Evolutionary conservation across 208 protist genomes (phyloP), one percentile per base, ranked within the genome.

Genomic region (Crithidia acanthocephali): DNA sequence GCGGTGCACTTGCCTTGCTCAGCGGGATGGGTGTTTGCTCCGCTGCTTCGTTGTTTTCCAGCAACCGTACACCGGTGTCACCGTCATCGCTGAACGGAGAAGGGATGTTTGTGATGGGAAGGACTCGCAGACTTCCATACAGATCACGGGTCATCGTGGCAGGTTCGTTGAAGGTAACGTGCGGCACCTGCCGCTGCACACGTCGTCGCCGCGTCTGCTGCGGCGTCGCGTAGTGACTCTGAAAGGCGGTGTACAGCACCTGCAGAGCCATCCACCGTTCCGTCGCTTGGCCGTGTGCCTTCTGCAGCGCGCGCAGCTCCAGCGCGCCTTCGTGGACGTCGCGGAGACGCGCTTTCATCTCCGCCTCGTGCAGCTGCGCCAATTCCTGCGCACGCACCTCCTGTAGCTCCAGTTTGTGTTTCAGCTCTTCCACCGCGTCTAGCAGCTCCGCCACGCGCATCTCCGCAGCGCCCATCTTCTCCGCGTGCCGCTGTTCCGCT

Each of bases 251-350:
- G 63, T 59, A 50, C 22, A 42, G 2, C 30, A 56, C 50, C 63
- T 59, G 33, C 35, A 56, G 48, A 22, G 63, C 15, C 50, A 68
- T 48, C 63, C 63, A 68, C 10, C 63, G 51, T 23, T 57, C 50
- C 51, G 63, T 68, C 4, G 63, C 50, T 16, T 68, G 33, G 22
- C 63, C 35, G 63, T 59, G 50, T 23, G 63, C 63, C 1, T 45
- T 44, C 35, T 68, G 63, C 51, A 68, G 37, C 16, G 63, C 63
- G 23, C 48, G 63, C 22, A 68, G 23, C 35, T 68, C 63, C 50
- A 68, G 11, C 16, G 33, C 50, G 28, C 23, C 27, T 3, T 35
- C 47, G 0, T 59, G 50, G 6, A 9, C 23, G 35, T 50, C 23
- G 2, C 25, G 20, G 6, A 20, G 10, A n/a, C 50, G 18, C 22